Base-by-base conservation (phyloP, 2,329 filamentous ascomycete species). In the Drechslera avenae region DNA sequence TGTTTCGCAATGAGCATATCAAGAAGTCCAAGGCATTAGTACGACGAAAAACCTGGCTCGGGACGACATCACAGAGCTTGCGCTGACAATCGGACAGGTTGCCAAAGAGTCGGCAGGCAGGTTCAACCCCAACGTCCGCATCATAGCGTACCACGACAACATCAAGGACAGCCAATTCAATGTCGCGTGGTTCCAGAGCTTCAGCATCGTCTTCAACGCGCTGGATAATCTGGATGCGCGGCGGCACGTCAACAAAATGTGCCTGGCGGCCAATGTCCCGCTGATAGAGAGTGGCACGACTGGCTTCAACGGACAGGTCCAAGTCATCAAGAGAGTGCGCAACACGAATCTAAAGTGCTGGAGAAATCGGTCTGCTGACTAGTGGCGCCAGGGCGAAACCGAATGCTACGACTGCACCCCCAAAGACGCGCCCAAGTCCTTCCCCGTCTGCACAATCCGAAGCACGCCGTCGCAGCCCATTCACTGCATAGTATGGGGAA, bases 401-500 rank as follows among this genome's bases (percentile, higher is more conserved):
- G 93, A 96, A 66, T 99, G 94, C 77, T 99, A 99, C 73, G 94
- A 99, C 70, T 99, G 94, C 77, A 89, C 86, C 12, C 83, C 86
- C 2, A 99, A 99, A 74, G 89, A 93, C 54, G 86, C 88, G 1
- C 93, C 93, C 5, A 97, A 96, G 72, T 89, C 88, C 1, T 97
- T 95, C 68, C 92, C 94, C 1, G 92, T 97, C 34, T 99, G 94
- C 77, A 99, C 94, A 1, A 97, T 99, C 64, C 86, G 94, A 72
- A 97, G 91, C 73, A 99, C 92, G 0, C 94, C 94, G 0, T 96
- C 89, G 59, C 93, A 97, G 66, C 90, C 93, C 0, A 97, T 99
- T 35, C 94, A 99, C 75, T 97, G 94, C 77, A 99, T 99, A 55
- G 93, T 99, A 2, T 99, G 94, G 94, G 93, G 85, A 16, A 99